Conservation (phyloP, 2,329 filamentous ascomycete species). For the Fusarium bulbicola region DNA sequence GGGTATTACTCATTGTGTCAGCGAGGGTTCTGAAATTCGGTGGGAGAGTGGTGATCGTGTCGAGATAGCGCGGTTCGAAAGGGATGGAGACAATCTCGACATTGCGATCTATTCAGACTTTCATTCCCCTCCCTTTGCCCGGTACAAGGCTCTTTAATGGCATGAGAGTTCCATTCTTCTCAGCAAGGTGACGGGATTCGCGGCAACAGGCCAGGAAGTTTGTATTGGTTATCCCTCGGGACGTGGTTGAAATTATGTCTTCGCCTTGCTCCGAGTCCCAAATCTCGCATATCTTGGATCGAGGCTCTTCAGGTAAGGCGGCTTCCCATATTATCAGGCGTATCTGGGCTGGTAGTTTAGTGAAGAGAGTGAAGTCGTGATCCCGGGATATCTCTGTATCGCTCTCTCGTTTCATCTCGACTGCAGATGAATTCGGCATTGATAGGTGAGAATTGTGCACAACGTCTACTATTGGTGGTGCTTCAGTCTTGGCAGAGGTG, state of each 20-base stretch:
- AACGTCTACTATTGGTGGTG: background rate
- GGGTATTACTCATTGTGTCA: background rate
- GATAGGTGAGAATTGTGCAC: background rate
- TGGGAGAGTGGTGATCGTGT: background rate
- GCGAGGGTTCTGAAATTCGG: background rate
- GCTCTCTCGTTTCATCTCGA: background rate
- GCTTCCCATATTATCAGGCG: constrained; percentile 4
- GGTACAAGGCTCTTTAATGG: background rate
- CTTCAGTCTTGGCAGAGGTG: background rate
- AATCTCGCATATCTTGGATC: background rate
- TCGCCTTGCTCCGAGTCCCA: background rate
- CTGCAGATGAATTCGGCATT: too few relatives aligned
- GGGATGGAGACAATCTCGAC: background rate
- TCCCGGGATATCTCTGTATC: too few relatives aligned
- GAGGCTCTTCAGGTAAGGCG: background rate
- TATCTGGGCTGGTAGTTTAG: background rate
- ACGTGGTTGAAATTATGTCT: background rate
- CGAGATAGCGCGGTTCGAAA: background rate
- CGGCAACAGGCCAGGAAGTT: background rate
- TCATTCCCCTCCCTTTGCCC: background rate
- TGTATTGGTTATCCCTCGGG: background rate
- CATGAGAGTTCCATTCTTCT: background rate
- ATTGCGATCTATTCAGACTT: background rate
- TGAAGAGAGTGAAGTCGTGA: background rate
- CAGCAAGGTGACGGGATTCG: background rate